Base-by-base conservation (phyloP, 1,284 basidiomycete genomes). In the Gymnopus androsaceus region DNA sequence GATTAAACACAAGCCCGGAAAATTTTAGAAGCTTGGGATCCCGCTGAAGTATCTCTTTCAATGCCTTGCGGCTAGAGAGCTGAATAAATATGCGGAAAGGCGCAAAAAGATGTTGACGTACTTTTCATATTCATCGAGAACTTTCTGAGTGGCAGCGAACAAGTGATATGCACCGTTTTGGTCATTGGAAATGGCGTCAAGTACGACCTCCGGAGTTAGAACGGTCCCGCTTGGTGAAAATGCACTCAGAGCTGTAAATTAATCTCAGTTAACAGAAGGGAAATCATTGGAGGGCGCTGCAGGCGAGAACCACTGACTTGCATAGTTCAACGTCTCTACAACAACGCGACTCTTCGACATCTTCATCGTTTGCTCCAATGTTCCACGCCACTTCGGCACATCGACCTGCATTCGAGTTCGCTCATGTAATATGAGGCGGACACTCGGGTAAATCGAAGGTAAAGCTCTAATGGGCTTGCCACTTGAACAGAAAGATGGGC, bases 121-220 rank as follows among this genome's bases (percentile, higher is more conserved):
- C 21, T 25, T 14, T 4, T 51, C 17, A 37, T 36, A 25, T 28
- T 68, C 66, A 41, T 75, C 71, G 3, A 78, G 57, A 3, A 71
- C 70, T 37, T 67, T 66, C 53, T 72, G 72, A 19, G 69, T 68
- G 1, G 79, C 79, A 4, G 73, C 72, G 77, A 77, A 79, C 3
- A 73, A 62, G 49, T 77, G 75, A 60, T 78, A 80, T 42, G 65
- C 69, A 19, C 72, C 63, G 34, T 71, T 67, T 19, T 64, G 59
- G 1, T 61, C 62, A 7, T 36, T 19, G 23, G 21, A 11, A 21
- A 51, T 40, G 3, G n/a, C 27, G 2, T 53, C 15, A 23, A 53
- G 17, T 34, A 37, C 42, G 12, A 45, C 15, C 15, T 45, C 23
- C 5, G 42, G 51, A 19, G 0, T 53, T 12, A 53, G 14, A 17